A percentile compares a stretch with the other conserved stretches of the same genome.
Evolutionary conservation across 1,139 yeast genomes (phyloP).

Genomic region (Magnusiomyces clavatus): DNA sequence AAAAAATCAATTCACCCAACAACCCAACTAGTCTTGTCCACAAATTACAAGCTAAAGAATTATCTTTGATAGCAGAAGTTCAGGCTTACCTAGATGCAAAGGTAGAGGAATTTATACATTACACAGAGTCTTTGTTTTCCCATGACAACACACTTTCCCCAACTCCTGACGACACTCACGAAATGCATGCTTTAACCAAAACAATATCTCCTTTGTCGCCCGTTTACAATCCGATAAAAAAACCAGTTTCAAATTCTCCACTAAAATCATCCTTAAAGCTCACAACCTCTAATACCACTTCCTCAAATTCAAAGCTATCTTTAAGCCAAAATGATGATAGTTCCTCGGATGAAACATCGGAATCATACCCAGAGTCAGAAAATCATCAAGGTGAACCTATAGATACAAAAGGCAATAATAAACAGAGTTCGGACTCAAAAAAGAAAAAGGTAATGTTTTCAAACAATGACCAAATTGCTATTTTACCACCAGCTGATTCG

Average conservation of each 20-base stretch:
- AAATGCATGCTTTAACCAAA: neutral
- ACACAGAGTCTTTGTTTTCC: conserved; percentile 1
- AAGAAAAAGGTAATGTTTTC: conserved; percentile 15
- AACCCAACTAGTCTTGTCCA: conserved; percentile 1
- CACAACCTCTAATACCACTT: neutral
- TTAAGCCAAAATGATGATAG: neutral
- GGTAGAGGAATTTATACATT: conserved; percentile 1
- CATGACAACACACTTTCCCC: too few species aligned
- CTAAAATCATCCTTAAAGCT: neutral
- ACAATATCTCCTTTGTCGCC: neutral
- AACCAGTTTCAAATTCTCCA: neutral
- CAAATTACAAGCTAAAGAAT: conserved; percentile 6
- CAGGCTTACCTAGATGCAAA: neutral
- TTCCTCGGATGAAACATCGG: neutral
- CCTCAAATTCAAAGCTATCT: neutral
- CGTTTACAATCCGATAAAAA: neutral
- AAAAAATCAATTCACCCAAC: neutral
- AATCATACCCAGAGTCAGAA: neutral
- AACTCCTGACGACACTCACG: neutral
- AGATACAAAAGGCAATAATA: neutral
- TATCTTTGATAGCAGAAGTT: conserved; percentile 1
- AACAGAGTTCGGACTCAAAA: neutral
- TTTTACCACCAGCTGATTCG: conserved; percentile 7
- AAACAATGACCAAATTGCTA: conserved; percentile 11
- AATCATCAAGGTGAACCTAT: neutral